Conservation (phyloP, 108 stramenopile species). For the Bacterosira constricta region DNA sequence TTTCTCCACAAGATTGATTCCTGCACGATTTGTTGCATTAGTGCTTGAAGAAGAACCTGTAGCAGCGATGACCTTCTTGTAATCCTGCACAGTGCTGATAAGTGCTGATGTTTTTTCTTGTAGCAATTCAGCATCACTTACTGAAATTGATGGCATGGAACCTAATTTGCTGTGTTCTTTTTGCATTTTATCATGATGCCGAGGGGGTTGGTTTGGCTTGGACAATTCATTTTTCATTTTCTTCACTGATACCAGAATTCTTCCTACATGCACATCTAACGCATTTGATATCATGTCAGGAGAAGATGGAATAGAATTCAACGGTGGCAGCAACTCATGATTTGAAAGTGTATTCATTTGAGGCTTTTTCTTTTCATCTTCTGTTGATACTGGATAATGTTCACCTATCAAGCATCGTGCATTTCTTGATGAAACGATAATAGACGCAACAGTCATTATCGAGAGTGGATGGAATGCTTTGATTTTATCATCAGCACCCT, state of each 20-base stretch:
- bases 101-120: slow-evolving; percentile 27
- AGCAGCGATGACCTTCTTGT: slow-evolving; percentile 13
- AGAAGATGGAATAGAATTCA: slow-evolving; percentile 27
- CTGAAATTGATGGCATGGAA: slow-evolving; percentile 1
- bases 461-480: neutral
- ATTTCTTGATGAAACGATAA: slow-evolving; percentile 32
- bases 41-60: neutral
- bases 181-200: neutral
- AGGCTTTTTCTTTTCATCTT: neutral
- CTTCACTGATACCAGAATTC: slow-evolving; percentile 21
- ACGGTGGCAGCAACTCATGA: slow-evolving; percentile 10
- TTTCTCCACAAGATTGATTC: slow-evolving; percentile 9
- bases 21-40: slow-evolving; percentile 3
- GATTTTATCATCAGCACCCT: neutral
- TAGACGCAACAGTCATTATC: slow-evolving; percentile 17
- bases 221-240: slow-evolving; percentile 11
- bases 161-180: neutral
- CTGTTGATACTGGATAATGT: slow-evolving; percentile 13
- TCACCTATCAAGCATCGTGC: slow-evolving; percentile 38
- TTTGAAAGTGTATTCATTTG: neutral
- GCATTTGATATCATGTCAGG: slow-evolving; percentile 18
- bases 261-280: slow-evolving; percentile 22
- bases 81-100: slow-evolving; percentile 17
- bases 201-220: neutral
- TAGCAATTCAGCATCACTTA: slow-evolving; percentile 19